Evolutionary conservation across 164 flowering plant genomes (phyloP), one percentile per base, ranked within the genome.

Genomic region (Pachysandra terminalis): DNA sequence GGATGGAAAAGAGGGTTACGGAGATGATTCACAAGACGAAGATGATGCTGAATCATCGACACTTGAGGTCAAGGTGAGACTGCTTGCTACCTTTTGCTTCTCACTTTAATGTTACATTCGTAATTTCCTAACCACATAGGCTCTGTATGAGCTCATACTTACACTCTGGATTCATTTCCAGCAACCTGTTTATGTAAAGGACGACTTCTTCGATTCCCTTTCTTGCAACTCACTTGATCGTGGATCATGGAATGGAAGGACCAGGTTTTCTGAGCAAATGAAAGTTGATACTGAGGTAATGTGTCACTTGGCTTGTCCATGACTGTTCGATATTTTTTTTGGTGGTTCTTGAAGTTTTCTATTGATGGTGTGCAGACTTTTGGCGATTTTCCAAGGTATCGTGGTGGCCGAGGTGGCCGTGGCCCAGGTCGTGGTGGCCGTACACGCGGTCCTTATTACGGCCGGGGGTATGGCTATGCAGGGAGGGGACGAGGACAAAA

Each of bases 141-240:
- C n/a, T n/a, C n/a, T n/a, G 37, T 32, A 32, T 3, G 37, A 14
- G 22, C 54, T 23, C 61, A 60, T 6, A 41, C 15, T 13, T 54
- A 12, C 37, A 5, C 51, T 32, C 7, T 51, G 5, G 21, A 24
- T 56, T 32, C 45, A 51, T 2, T 24, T 48, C 23, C 9, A 27
- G 25, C 84, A 90, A 94, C 83, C 91, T 69, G 88, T 88, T 54
- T 91, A 91, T 64, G 79, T 79, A 25, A 91, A 90, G 85, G 97
- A 92, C 71, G 96, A 92, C 73, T 92, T 92, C 69, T 92, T 92
- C 55, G 97, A 92, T 81, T 64, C 90, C 13, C 76, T 90, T 37
- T 92, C 97, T 25, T 84, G 82, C 77, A 78, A 88, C 74, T 71
- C 90, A 0, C 75, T 82, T 70, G 88, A 79, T 57, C 76, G 64